Conservation (phyloP, 2,329 filamentous ascomycete genomes). For the Hypoxylon sp. region DNA sequence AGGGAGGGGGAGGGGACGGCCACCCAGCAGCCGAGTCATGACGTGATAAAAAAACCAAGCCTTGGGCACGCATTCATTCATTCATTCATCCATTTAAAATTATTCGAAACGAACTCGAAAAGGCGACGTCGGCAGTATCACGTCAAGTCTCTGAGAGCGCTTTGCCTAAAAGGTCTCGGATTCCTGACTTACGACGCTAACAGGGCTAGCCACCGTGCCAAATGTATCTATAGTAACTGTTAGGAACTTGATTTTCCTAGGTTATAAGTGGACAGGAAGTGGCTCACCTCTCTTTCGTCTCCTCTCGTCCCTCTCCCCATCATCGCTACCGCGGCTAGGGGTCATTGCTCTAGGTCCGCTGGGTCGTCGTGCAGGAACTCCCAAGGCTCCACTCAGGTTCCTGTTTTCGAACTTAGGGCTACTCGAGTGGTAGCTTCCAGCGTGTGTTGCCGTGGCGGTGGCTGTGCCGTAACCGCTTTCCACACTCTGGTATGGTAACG, state of each 20-base stretch:
- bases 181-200: conserved; percentile 58
- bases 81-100: conserved; percentile 27
- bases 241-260: conserved; percentile 8
- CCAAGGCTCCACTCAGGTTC: conserved; percentile 66
- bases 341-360: conserved; percentile 72
- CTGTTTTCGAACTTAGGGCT: conserved; percentile 69
- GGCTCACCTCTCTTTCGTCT: conserved; percentile 68
- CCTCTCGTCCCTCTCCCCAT: conserved; percentile 60
- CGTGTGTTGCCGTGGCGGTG: conserved; percentile 58
- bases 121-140: conserved; percentile 47
- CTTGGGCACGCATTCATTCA: conserved; percentile 27
- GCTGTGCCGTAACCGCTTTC: conserved; percentile 66
- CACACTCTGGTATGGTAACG: conserved; percentile 66
- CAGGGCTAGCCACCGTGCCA: conserved; percentile 57
- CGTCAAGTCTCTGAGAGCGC: conserved; percentile 47
- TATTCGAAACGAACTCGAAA: conserved; percentile 48
- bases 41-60: conserved; percentile 14
- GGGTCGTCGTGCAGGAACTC: conserved; percentile 64
- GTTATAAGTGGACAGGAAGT: not conserved
- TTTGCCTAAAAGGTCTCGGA: conserved; percentile 64
- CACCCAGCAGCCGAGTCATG: conserved; percentile 34
- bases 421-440: conserved; percentile 60
- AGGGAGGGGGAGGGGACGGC: conserved; percentile 6
- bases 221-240: conserved; percentile 60
- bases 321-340: conserved; percentile 60